Conservation (phyloP, 2,329 filamentous ascomycete species). For the Alternaria sp. region DNA sequence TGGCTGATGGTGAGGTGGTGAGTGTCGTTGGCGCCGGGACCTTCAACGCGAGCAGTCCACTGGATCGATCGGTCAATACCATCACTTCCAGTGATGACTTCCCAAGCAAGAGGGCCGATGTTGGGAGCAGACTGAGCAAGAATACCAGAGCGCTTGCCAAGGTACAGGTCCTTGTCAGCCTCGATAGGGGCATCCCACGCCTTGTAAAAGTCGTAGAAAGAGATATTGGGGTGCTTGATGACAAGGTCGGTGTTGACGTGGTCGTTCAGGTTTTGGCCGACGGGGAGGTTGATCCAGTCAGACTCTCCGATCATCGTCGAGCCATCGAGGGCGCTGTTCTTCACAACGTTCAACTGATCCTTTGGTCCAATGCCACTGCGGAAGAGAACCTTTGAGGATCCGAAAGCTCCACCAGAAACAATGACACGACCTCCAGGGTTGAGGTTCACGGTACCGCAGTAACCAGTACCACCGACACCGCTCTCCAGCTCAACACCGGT, state of each 20-base stretch:
- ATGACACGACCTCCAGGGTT: slow-evolving; percentile 70
- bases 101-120: slow-evolving; percentile 70
- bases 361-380: slow-evolving; percentile 73
- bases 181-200: slow-evolving; percentile 61
- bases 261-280: slow-evolving; percentile 61
- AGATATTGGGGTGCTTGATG: slow-evolving; percentile 60
- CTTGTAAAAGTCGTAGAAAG: slow-evolving; percentile 71
- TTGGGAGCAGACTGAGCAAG: slow-evolving; percentile 71
- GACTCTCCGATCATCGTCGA: slow-evolving; percentile 53
- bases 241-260: slow-evolving; percentile 66
- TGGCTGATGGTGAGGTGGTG: slow-evolving; percentile 54
- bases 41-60: slow-evolving; percentile 71
- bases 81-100: slow-evolving; percentile 65
- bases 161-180: slow-evolving; percentile 52
- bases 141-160: slow-evolving; percentile 63
- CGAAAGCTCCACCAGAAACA: slow-evolving; percentile 72
- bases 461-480: slow-evolving; percentile 62
- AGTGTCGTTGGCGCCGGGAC: slow-evolving; percentile 55
- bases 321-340: slow-evolving; percentile 54
- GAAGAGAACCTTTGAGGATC: slow-evolving; percentile 73
- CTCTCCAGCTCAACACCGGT: slow-evolving; percentile 75
- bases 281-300: slow-evolving; percentile 62
- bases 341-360: slow-evolving; percentile 56
- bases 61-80: slow-evolving; percentile 70
- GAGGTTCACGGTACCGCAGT: slow-evolving; percentile 67